Base-by-base conservation (phyloP, 163 green algal species). In the Scenedesmus sp. region DNA sequence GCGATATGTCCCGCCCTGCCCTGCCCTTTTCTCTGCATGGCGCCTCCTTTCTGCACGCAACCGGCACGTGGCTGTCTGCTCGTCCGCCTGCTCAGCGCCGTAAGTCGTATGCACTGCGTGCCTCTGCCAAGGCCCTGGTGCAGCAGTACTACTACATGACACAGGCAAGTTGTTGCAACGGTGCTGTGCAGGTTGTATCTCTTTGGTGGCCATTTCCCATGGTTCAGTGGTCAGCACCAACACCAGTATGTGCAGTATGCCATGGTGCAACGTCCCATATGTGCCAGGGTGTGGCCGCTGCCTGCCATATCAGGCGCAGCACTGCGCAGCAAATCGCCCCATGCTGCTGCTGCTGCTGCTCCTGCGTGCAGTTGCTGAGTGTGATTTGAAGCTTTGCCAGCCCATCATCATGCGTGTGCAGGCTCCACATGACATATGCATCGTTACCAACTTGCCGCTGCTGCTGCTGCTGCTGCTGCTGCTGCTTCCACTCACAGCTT, bases 131-230 rank as follows among this genome's bases (percentile, higher is more conserved):
- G 88, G 20, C 59, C 2, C 7, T 88, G 33, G 35, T 88, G 42
- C 80, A 88, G 80, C 88, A 92, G 88, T 89, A 84, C 70, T 83
- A 81, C 59, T 88, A 81, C 59, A 88, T 88, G 83, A 81, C 83
- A n/a, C 83, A 76, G 65, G 65, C 30, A 20, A 76, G 65, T 18
- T 40, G 30, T 20, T 1, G 4, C 30, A 76, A 30, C 30, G 40
- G 30, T 56, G 10, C 15, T 56, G 49, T 13, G n/a, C 65, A 18
- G n/a, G 65, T n/a, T n/a, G n/a, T n/a, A n/a, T n/a, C n/a, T n/a
- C n/a, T n/a, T n/a, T n/a, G n/a, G n/a, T n/a, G n/a, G n/a, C n/a
- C n/a, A n/a, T n/a, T n/a, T n/a, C n/a, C n/a, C n/a, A n/a, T n/a
- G n/a, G n/a, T n/a, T n/a, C n/a, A n/a, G n/a, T n/a, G n/a, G n/a